Conservation (phyloP, 2,329 filamentous ascomycete species). For the Aspergillus pseudotamarii region DNA sequence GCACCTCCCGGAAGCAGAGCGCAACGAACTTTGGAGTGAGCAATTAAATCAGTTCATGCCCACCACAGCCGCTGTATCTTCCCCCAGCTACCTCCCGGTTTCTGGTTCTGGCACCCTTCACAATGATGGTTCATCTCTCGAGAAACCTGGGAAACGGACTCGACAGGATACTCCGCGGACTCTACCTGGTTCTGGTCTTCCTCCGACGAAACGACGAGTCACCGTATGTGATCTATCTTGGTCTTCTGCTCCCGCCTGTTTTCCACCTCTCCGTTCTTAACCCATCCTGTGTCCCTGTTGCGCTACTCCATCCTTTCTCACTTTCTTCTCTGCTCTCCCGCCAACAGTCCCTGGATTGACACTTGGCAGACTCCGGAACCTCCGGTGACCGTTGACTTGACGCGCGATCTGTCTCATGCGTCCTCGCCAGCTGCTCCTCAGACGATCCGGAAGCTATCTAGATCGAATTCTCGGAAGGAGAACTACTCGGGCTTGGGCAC, state of each 20-base stretch:
- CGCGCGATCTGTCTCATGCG: conserved; percentile 33
- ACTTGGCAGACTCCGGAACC: conserved; percentile 46
- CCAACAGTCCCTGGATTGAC: conserved; percentile 44
- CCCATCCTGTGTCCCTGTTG: conserved; percentile 28
- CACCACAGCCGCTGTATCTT: conserved; percentile 21
- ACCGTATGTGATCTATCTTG: conserved; percentile 48
- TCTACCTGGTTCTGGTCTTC: conserved; percentile 42
- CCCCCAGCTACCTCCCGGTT: conserved; percentile 24
- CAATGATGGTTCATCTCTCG: conserved; percentile 25
- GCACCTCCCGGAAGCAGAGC: conserved; percentile 45
- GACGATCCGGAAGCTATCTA: conserved; percentile 26
- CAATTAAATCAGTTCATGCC: conserved; percentile 44
- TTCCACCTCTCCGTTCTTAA: conserved; percentile 24
- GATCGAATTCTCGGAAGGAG: conserved; percentile 32
- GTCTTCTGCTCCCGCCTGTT: conserved; percentile 39
- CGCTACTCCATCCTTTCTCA: conserved; percentile 22
- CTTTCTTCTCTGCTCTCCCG: conserved; percentile 25
- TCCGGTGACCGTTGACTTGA: conserved; percentile 34
- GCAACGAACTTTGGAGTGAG: conserved; percentile 45
- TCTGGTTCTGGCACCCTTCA: conserved; percentile 23
- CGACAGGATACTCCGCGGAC: conserved; percentile 46
- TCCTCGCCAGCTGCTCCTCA: conserved; percentile 31
- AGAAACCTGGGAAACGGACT: conserved; percentile 45
- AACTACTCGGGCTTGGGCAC: conserved; percentile 26
- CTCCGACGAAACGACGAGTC: conserved; percentile 47